Percentiles rank a stretch among this genome's conserved stretches.
phyloP scores from a whole-genome alignment of 78 protist genomes.

The slime mould (Dictyostelium discoideum) region DNA sequence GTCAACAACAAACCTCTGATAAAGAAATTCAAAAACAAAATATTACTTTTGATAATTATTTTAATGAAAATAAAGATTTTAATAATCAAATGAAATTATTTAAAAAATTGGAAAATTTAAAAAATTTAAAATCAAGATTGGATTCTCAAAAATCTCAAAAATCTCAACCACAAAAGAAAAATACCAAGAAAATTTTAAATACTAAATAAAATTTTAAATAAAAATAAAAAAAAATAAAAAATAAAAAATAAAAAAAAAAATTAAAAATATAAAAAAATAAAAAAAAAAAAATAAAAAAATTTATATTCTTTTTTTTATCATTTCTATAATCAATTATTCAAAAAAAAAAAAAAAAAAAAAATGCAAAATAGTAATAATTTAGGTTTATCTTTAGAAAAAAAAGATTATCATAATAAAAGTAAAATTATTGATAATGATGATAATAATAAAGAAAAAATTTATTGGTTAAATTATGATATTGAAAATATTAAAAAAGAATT shows the following conservation, averaged over 20 bases:
- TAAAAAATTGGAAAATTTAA: neutral
- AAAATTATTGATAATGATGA: neutral
- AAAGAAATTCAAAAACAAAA: neutral
- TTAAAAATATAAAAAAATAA: neutral
- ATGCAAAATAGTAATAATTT: neutral
- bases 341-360: neutral
- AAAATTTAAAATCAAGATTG: neutral
- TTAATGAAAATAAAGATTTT: neutral
- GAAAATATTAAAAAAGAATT: neutral
- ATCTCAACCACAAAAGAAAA: neutral
- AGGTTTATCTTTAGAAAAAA: neutral
- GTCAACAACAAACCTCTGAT: neutral
- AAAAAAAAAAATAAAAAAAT: neutral
- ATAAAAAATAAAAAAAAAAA: neutral
- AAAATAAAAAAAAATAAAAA: neutral
- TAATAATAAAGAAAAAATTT: neutral
- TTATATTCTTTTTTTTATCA: neutral
- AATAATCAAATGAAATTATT: conserved; percentile 8
- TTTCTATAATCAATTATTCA: too few species aligned
- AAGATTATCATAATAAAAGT: neutral
- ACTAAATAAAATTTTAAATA: neutral
- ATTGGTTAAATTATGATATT: conserved; percentile 11
- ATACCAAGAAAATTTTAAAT: neutral
- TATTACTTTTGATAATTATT: neutral
- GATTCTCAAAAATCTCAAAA: neutral